A percentile compares a stretch with the other conserved stretches of the same genome.
Conservation (phyloP, 73 alveolate species). For the Uronychia setigera region DNA sequence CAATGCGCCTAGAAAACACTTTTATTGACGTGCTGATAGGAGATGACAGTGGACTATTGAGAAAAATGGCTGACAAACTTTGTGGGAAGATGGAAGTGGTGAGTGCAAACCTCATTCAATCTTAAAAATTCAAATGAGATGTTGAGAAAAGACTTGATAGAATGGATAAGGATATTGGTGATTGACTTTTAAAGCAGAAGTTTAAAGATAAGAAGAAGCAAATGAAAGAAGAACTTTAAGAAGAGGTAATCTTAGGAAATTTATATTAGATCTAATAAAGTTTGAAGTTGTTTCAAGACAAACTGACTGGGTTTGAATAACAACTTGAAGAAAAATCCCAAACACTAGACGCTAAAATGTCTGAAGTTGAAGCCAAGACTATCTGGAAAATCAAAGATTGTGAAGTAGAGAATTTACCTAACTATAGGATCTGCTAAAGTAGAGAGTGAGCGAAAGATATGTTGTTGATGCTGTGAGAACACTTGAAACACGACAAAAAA, state of each 20-base stretch:
- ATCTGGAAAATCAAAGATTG: slow-evolving; percentile 56
- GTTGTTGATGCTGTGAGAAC: slow-evolving; percentile 46
- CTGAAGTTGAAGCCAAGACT: slow-evolving; percentile 15
- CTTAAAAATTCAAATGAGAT: neutral
- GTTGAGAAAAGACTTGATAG: neutral
- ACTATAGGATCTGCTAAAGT: slow-evolving; percentile 22
- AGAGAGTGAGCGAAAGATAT: slow-evolving; percentile 50
- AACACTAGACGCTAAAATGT: neutral
- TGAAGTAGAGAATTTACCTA: slow-evolving; percentile 10
- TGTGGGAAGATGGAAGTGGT: slow-evolving; percentile 36
- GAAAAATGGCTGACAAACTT: slow-evolving; percentile 30
- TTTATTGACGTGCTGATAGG: neutral
- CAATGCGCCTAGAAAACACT: slow-evolving; percentile 27
- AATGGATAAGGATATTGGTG: neutral
- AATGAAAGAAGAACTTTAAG: slow-evolving; percentile 25
- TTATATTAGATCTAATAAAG: neutral
- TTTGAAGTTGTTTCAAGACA: neutral
- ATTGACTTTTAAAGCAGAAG: neutral
- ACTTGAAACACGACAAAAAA: slow-evolving; percentile 26
- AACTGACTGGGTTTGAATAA: neutral
- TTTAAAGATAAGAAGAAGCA: slow-evolving; percentile 20
- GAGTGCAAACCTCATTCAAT: slow-evolving; percentile 14
- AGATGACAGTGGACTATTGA: neutral
- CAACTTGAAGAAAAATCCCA: neutral
- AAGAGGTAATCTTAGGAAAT: neutral